phyloP scores from a whole-genome alignment of 2,329 filamentous ascomycete species.

The Pestalotiopsis sp. region DNA sequence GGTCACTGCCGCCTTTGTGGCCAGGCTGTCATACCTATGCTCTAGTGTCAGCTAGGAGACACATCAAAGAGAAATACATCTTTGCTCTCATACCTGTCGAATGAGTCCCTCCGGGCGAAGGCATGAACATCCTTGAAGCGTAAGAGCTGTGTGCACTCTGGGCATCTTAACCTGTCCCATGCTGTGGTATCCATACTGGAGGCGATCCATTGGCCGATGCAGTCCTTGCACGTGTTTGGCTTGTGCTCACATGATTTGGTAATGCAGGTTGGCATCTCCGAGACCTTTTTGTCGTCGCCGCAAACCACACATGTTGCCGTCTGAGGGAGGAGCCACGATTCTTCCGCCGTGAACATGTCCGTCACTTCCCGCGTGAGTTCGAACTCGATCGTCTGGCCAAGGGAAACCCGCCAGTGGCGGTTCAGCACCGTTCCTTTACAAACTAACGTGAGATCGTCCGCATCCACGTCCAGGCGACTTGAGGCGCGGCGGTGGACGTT shows the following conservation, averaged over 20 bases:
- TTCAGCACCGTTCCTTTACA: conserved; percentile 18
- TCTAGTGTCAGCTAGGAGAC: too few relatives aligned
- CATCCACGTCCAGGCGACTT: conserved; percentile 15
- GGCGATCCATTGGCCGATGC: conserved; percentile 35
- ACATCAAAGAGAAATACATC: neutral
- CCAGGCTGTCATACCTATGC: conserved; percentile 35
- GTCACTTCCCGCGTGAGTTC: conserved; percentile 28
- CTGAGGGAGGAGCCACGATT: conserved; percentile 34
- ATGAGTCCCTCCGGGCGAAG: conserved; percentile 28
- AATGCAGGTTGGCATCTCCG: conserved; percentile 34
- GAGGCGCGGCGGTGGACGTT: conserved; percentile 16
- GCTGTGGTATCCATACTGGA: conserved; percentile 29
- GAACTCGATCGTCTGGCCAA: conserved; percentile 33
- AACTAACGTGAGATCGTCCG: conserved; percentile 22
- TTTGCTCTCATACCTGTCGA: conserved; percentile 22
- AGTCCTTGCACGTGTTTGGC: conserved; percentile 33
- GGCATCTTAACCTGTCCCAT: conserved; percentile 38
- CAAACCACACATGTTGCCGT: conserved; percentile 36
- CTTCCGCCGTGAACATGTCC: conserved; percentile 30
- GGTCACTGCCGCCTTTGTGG: conserved; percentile 32
- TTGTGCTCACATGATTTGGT: conserved; percentile 31
- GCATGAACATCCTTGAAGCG: conserved; percentile 31
- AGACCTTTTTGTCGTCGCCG: conserved; percentile 34
- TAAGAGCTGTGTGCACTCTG: conserved; percentile 35
- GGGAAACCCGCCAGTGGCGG: conserved; percentile 19